Percentiles rank a stretch among this genome's conserved stretches.
Evolutionary conservation across 1,284 basidiomycete species (phyloP).

Genomic region (Fomitopsis pinicola): DNA sequence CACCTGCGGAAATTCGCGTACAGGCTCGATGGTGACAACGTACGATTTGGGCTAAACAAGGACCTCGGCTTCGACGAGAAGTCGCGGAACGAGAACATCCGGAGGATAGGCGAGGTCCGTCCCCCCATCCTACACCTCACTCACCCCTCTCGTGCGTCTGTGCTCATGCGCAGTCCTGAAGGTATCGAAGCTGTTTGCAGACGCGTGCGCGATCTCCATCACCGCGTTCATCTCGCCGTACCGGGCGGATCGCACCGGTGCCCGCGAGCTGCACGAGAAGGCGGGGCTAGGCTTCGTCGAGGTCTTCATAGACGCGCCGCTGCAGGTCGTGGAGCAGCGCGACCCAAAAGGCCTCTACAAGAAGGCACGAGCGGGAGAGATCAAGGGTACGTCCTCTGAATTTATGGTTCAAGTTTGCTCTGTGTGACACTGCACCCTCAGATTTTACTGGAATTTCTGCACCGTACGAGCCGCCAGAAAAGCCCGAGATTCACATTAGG

Average conservation of each 20-base stretch:
- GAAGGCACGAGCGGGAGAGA: slow-evolving; percentile 93
- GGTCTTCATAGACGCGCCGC: slow-evolving; percentile 92
- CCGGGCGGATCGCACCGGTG: slow-evolving; percentile 80
- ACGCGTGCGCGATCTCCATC: slow-evolving; percentile 81
- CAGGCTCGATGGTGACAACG: slow-evolving; percentile 95
- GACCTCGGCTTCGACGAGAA: slow-evolving; percentile 96
- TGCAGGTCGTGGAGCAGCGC: slow-evolving; percentile 84
- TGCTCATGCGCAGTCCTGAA: slow-evolving; percentile 26
- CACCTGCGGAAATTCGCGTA: slow-evolving; percentile 85
- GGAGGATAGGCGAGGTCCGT: slow-evolving; percentile 90
- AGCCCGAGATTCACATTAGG: slow-evolving; percentile 90
- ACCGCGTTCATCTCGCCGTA: slow-evolving; percentile 99
- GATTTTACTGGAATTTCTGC: slow-evolving; percentile 98
- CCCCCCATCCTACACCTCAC: neutral
- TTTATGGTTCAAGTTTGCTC: no score
- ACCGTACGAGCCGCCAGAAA: slow-evolving; percentile 89
- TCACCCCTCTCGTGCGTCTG: neutral
- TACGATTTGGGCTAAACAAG: slow-evolving; percentile 96
- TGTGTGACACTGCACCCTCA: slow-evolving; percentile 26
- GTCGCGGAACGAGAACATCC: slow-evolving; percentile 96
- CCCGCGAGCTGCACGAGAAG: slow-evolving; percentile 79
- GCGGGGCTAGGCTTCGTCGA: slow-evolving; percentile 84
- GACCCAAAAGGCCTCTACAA: slow-evolving; percentile 99
- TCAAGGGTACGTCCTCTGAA: slow-evolving; percentile 70
- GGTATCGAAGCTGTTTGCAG: slow-evolving; percentile 94